Percentiles rank a stretch among this genome's conserved stretches.
phyloP scores from a whole-genome alignment of 345 rosid species.

The Salix dunnii region DNA sequence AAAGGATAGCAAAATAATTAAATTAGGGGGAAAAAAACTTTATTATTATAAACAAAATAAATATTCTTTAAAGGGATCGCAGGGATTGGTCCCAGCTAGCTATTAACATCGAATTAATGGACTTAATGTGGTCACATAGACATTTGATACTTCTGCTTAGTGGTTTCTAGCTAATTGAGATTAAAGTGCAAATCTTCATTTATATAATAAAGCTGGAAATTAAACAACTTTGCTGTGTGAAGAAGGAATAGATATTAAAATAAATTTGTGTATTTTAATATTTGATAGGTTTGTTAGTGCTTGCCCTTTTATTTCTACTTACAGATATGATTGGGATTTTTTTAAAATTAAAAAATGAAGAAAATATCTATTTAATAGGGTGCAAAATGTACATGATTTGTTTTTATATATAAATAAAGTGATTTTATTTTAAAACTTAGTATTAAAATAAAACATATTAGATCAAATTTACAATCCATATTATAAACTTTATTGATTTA shows the following conservation, averaged over 20 bases:
- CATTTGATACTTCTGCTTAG: constrained; percentile 4
- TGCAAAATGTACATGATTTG: too few species aligned
- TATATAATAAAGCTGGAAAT: neutral
- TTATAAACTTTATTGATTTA: too few species aligned
- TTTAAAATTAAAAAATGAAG: too few species aligned
- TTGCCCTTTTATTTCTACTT: too few species aligned
- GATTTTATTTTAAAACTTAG: too few species aligned
- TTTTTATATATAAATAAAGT: too few species aligned
- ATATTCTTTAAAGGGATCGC: neutral
- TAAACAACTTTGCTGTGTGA: neutral
- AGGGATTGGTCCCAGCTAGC: neutral
- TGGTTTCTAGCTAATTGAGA: neutral
- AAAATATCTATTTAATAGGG: neutral
- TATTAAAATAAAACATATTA: too few species aligned
- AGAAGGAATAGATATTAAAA: too few species aligned
- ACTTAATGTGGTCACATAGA: neutral
- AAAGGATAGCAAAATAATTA: neutral
- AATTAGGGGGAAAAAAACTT: neutral
- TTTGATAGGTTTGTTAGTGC: too few species aligned
- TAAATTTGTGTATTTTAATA: too few species aligned
- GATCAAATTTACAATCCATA: too few species aligned
- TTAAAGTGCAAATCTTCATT: neutral
- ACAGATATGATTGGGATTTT: too few species aligned
- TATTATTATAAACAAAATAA: neutral
- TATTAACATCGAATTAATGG: neutral